Evolutionary conservation across 73 alveolate species (phyloP).

Genomic region (Paramecium caudatum): DNA sequence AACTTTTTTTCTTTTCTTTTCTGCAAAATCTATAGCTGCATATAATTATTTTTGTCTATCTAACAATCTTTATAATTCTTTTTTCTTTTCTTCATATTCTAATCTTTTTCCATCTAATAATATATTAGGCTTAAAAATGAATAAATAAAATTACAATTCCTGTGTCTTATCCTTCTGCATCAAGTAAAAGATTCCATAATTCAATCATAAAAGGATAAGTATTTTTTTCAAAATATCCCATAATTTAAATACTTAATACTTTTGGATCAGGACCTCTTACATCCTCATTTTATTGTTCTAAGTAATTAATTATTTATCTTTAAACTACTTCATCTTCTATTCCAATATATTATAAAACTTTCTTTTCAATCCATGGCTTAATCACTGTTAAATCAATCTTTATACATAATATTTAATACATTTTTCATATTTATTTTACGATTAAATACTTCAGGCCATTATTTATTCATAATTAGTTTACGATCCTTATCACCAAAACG

Average conservation of each 20-base stretch:
- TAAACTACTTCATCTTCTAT: constrained; percentile 71
- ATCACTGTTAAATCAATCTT: constrained; percentile 53
- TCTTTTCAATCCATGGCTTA: constrained; percentile 50
- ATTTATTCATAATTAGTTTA: constrained; percentile 43
- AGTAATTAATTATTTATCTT: constrained; percentile 67
- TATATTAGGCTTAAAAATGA: constrained; percentile 2
- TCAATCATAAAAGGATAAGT: constrained; percentile 64
- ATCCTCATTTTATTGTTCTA: constrained; percentile 52
- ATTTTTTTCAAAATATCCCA: constrained; percentile 65
- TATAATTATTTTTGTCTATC: neutral
- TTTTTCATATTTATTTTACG: constrained; percentile 42
- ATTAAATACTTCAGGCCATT: constrained; percentile 64
- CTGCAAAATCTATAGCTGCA: constrained; percentile 23
- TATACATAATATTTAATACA: neutral
- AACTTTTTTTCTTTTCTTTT: neutral
- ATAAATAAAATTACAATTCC: constrained; percentile 39
- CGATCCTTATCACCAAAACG: constrained; percentile 65
- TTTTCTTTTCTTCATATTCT: constrained; percentile 32
- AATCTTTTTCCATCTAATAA: neutral
- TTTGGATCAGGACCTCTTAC: constrained; percentile 66
- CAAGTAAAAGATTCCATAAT: constrained; percentile 52
- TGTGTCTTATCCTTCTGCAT: constrained; percentile 26
- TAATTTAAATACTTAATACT: constrained; percentile 26
- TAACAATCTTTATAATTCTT: constrained; percentile 17
- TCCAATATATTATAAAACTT: constrained; percentile 58